A percentile compares a stretch with the other conserved stretches of the same genome.
Evolutionary conservation across 768 basidiomycete genomes (phyloP).

Genomic region (Tricholoma sp.): DNA sequence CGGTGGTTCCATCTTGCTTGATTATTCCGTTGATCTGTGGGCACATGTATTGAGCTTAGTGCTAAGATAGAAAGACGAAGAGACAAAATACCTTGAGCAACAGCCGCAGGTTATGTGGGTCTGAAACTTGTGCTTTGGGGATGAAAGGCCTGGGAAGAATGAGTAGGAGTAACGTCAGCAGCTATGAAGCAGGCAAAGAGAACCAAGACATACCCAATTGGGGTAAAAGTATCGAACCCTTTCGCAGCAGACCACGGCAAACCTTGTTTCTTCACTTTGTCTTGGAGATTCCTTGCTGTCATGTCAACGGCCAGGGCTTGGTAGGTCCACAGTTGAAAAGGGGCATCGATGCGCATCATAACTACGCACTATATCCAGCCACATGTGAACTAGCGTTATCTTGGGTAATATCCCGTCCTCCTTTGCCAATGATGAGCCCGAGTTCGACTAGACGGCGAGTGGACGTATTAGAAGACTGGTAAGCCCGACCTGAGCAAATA

Average conservation of each 20-base stretch:
- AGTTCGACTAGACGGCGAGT: constrained; percentile 68
- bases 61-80: neutral
- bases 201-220: constrained; percentile 59
- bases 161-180: neutral
- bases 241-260: constrained; percentile 98
- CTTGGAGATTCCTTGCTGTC: constrained; percentile 95
- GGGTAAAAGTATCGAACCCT: constrained; percentile 96
- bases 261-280: constrained; percentile 85
- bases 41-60: neutral
- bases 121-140: constrained; percentile 59
- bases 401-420: constrained; percentile 76
- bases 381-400: constrained; percentile 71
- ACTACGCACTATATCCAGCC: constrained; percentile 80
- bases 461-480: constrained; percentile 1
- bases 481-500: neutral
- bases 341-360: neutral
- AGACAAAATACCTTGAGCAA: constrained; percentile 56
- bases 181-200: constrained; percentile 4
- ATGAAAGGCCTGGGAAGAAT: constrained; percentile 59
- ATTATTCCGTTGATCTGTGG: constrained; percentile 78
- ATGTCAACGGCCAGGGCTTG: constrained; percentile 91
- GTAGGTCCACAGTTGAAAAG: constrained; percentile 5
- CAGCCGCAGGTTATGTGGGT: constrained; percentile 74
- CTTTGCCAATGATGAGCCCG: constrained; percentile 91
- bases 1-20: constrained; percentile 83